Conservation (phyloP, 805 yeast genomes). For the Kuraishia hungarica region DNA sequence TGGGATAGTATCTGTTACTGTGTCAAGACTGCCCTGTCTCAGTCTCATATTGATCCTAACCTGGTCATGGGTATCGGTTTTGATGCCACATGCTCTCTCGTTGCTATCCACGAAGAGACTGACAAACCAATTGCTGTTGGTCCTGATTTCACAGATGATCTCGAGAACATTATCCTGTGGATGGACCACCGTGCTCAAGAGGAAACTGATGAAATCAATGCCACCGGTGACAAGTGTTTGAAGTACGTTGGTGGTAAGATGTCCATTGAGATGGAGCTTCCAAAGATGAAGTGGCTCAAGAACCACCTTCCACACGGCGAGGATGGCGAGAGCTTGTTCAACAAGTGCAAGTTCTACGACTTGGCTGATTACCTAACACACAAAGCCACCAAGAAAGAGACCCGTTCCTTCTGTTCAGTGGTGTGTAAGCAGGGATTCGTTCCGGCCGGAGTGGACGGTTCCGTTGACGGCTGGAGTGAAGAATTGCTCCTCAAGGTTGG, state of each 20-base stretch:
- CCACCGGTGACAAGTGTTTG: slow-evolving; percentile 68
- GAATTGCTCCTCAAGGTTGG: slow-evolving; percentile 66
- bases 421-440: slow-evolving; percentile 95
- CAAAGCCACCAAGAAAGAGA: slow-evolving; percentile 81
- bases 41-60: slow-evolving; percentile 61
- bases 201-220: slow-evolving; percentile 76
- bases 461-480: slow-evolving; percentile 81
- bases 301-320: slow-evolving; percentile 60
- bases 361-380: slow-evolving; percentile 88
- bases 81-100: slow-evolving; percentile 96
- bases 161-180: slow-evolving; percentile 88
- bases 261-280: slow-evolving; percentile 98
- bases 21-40: slow-evolving; percentile 65
- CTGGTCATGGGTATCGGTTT: slow-evolving; percentile 84
- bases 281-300: slow-evolving; percentile 95
- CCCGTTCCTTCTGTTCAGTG: slow-evolving; percentile 82
- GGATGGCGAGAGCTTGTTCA: slow-evolving; percentile 30
- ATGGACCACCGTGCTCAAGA: slow-evolving; percentile 94
- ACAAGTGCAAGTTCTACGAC: slow-evolving; percentile 74
- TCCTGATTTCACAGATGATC: slow-evolving; percentile 67
- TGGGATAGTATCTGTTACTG: slow-evolving; percentile 86
- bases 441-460: slow-evolving; percentile 86
- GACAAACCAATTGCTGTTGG: slow-evolving; percentile 83
- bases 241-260: slow-evolving; percentile 94
- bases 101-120: slow-evolving; percentile 57